Evolutionary conservation across 2,329 filamentous ascomycete species (phyloP).

Genomic region (Trichoderma afroharzianum): DNA sequence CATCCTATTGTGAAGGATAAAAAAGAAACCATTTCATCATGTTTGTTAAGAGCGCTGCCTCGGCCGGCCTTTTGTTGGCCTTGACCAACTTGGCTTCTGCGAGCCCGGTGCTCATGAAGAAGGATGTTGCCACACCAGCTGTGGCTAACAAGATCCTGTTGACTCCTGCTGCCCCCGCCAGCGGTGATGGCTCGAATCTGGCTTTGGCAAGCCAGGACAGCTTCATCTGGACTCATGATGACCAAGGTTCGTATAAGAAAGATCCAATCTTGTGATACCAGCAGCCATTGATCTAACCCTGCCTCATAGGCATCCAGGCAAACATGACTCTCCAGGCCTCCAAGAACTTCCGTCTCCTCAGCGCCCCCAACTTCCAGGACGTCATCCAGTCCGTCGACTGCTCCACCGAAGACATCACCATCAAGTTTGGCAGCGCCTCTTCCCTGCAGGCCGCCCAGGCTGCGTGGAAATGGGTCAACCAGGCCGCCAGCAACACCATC

Average conservation of each 20-base stretch:
- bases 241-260: not conserved
- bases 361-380: slow-evolving; percentile 2
- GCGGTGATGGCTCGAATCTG: not conserved
- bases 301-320: not conserved
- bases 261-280: not conserved
- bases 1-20: not conserved
- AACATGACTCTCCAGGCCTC: slow-evolving; percentile 5
- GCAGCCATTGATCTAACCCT: not conserved
- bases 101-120: not conserved
- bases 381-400: slow-evolving; percentile 11
- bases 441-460: not conserved
- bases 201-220: not conserved
- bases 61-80: slow-evolving; percentile 3
- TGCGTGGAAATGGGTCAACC: slow-evolving; percentile 14
- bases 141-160: not conserved
- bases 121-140: not conserved
- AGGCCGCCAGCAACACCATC: not conserved
- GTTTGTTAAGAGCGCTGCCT: slow-evolving; percentile 5
- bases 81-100: slow-evolving; percentile 2
- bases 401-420: not conserved
- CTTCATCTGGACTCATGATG: slow-evolving; percentile 9
- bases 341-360: slow-evolving; percentile 8
- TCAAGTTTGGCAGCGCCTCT: slow-evolving; percentile 7
- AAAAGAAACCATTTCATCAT: not conserved
- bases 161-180: not conserved